Evolutionary conservation across 2,329 filamentous ascomycete genomes (phyloP), one percentile per base, ranked within the genome.

Genomic region (Xylariaceae sp.): DNA sequence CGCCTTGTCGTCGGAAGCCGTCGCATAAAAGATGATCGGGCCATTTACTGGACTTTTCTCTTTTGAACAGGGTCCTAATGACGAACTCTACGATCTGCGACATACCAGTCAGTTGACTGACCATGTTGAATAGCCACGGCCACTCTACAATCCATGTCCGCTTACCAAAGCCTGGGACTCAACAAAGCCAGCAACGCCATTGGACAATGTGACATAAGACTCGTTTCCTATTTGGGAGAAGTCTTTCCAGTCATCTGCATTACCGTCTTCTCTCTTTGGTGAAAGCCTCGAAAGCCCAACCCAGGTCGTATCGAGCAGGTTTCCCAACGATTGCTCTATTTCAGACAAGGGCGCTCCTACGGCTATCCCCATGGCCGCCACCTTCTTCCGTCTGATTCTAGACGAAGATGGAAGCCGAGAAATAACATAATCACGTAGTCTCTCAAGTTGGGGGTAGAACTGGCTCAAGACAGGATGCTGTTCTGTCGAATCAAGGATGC

Each of bases 21-120:
- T 95, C 85, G 55, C 88, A 91, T 4, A 98, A 76, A 5, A 95
- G 59, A 67, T 96, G 88, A 40, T 79, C 77, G 2, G 85, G 83
- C 58, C 76, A 79, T 40, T 71, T 64, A 47, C 66, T 67, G 17
- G 62, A 62, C 23, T 73, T 68, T 14, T 71, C 67, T 55, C 77
- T 75, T 11, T 77, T 79, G 64, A 95, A 95, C 2, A 95, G 71
- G 8, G 79, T 74, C 80, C 85, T 90, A 34, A 96, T 80, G 22
- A 79, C 77, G 64, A 87, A 89, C 59, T 91, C 85, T 35, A 92
- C 74, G 55, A 92, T 78, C 85, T 90, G 55, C 42, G 42, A 39
- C 25, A 44, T 22, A 39, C 44, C 46, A 42, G 46, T 49, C 36
- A 44, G 47, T 45, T 27, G 46, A 25, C 39, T 27, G 25, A 25